Conservation (phyloP, 2,329 filamentous ascomycete genomes). For the Colletotrichum orchidophilum region DNA sequence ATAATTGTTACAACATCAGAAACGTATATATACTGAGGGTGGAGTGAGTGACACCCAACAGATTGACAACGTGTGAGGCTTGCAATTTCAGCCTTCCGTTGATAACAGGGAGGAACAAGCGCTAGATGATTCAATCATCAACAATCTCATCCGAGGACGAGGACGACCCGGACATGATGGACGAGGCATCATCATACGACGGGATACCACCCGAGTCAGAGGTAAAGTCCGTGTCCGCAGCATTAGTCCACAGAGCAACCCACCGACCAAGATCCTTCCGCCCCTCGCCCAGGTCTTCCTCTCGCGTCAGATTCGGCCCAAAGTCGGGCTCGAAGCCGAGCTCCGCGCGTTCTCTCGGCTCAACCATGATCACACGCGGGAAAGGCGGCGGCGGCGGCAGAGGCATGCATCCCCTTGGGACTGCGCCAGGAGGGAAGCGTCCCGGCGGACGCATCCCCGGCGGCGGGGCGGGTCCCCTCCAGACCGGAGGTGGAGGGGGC, state of each 20-base stretch:
- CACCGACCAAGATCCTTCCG: slow-evolving; percentile 9
- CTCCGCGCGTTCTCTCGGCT: neutral
- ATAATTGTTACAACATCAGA: neutral
- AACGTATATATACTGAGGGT: neutral
- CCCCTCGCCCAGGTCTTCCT: slow-evolving; percentile 14
- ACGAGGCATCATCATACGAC: slow-evolving; percentile 15
- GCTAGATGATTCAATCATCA: neutral
- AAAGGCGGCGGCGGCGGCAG: neutral
- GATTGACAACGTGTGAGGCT: neutral
- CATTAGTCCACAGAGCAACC: slow-evolving; percentile 25
- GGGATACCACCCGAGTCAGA: slow-evolving; percentile 9
- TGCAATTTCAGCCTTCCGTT: neutral
- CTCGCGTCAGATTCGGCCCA: neutral
- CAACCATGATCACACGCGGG: neutral
- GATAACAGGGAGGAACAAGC: neutral
- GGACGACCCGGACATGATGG: neutral
- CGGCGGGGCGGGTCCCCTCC: neutral
- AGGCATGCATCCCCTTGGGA: neutral
- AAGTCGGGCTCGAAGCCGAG: slow-evolving; percentile 20
- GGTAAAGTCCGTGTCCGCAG: slow-evolving; percentile 17
- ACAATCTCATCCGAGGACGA: slow-evolving; percentile 9
- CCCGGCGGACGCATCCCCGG: neutral
- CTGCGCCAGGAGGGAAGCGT: neutral
- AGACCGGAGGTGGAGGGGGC: neutral
- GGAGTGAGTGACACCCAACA: neutral